Evolutionary conservation across 192 early-diverging fungal species (phyloP), one percentile per base, ranked within the genome.

Genomic region (Coemansia sp.): DNA sequence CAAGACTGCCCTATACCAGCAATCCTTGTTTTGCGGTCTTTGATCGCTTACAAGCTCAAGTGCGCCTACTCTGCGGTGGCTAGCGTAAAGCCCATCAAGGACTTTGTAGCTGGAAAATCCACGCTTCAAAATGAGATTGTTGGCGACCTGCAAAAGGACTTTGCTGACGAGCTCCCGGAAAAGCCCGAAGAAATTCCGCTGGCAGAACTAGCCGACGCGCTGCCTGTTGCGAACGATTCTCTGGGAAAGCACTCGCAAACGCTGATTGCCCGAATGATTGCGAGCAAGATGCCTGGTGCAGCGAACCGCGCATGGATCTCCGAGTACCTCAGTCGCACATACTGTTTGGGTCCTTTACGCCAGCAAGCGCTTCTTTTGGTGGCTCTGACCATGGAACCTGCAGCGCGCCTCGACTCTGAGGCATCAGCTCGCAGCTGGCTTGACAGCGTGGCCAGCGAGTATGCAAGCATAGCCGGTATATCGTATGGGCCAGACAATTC

Each of bases 61-160:
- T 92, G 92, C 72, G 66, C 86, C 8, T 76, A 93, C 2, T 83
- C 85, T 3, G 89, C 93, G 11, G 79, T 97, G 40, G 81, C 90
- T 36, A 71, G 84, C 40, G 70, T 67, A 61, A 90, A 90, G 80
- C 78, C 89, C 36, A 75, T 77, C 61, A 77, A 94, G 84, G 94
- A 97, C 58, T 87, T 97, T 51, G 94, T 96, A 45, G 94, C 91
- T 34, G 96, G 96, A 69, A 97, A 97, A 77, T 94, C 92, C 14
- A 97, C 96, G 28, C 85, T 97, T 32, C 95, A 97, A 73, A 97
- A 97, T 84, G 96, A 97, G 70, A 94, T 97, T 36, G 82, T 96
- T 61, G 96, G 96, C 75, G 96, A 97, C 73, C 75, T 97, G 40
- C 92, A 90, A 61, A 94, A 93, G 69, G 96, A 97, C 80, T 95